A percentile compares a stretch with the other conserved stretches of the same genome.
phyloP scores from a whole-genome alignment of 805 yeast species.

The Saccharomycopsis sp. region DNA sequence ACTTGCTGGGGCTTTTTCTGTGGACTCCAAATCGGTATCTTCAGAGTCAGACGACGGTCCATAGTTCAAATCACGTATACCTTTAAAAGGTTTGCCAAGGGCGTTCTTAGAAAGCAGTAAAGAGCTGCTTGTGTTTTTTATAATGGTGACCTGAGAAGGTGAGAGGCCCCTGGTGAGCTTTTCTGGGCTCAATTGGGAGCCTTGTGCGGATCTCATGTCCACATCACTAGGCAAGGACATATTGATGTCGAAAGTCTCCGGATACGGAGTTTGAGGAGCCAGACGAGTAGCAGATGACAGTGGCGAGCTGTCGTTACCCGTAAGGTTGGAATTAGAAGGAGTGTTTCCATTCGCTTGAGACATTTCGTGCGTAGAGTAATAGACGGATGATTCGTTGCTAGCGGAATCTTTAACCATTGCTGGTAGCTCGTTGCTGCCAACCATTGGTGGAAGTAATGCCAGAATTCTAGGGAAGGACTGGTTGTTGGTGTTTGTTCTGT shows the following conservation, averaged over 20 bases:
- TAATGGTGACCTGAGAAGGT: not conserved
- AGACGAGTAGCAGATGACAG: not conserved
- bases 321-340: not conserved
- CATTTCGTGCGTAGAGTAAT: not conserved
- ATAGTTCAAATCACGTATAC: not conserved
- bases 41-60: not conserved
- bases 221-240: not conserved
- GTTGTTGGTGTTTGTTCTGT: not conserved
- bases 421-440: not conserved
- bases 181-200: not conserved
- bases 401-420: not conserved
- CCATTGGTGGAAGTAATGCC: slow-evolving; percentile 1
- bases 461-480: not conserved
- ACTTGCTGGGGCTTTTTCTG: not conserved
- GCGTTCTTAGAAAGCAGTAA: no score
- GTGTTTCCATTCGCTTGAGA: not conserved
- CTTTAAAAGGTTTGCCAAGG: not conserved
- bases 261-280: not conserved
- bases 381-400: not conserved
- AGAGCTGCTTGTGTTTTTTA: not conserved
- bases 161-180: no score
- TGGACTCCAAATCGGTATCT: not conserved
- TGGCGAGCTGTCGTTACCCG: not conserved
- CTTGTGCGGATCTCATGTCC: not conserved
- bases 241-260: not conserved